These are phyloP conservation scores for Calonectria ilicicola DNA, from an alignment of 2,329 filamentous ascomycete species.

Conservation along the genomic window DNA sequence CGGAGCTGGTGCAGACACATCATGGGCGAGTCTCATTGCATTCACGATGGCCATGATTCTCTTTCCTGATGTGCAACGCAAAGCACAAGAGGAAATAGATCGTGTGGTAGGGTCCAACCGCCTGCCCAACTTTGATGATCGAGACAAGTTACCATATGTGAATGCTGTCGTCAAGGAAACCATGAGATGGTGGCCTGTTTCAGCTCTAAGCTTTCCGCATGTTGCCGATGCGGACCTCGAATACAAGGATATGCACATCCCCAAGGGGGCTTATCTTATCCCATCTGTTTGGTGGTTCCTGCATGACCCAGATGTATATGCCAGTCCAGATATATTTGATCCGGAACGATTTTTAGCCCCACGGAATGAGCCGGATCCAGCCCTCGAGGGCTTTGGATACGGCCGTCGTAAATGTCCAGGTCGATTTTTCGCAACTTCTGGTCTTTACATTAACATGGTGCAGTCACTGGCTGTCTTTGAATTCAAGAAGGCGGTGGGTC, in stretches of 20 bases:
- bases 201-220: neutral
- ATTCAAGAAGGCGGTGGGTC: neutral
- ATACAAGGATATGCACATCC: conserved; percentile 24
- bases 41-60: neutral
- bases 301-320: neutral
- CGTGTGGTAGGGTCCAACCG: conserved; percentile 60
- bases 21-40: neutral
- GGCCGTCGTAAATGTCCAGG: neutral
- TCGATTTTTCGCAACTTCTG: neutral
- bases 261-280: conserved; percentile 22
- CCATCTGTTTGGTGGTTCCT: conserved; percentile 18
- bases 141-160: conserved; percentile 62
- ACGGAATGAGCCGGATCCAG: neutral
- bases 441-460: neutral
- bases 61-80: conserved; percentile 9
- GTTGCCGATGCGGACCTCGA: conserved; percentile 15
- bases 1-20: neutral
- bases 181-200: conserved; percentile 60
- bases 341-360: conserved; percentile 23
- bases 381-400: neutral
- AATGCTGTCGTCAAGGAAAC: conserved; percentile 67
- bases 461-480: neutral
- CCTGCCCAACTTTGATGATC: conserved; percentile 61
- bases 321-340: conserved; percentile 14
- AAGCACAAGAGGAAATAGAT: conserved; percentile 65